Base-by-base conservation (phyloP, 495 filamentous ascomycete species). In the Aspergillus mulundensis region DNA sequence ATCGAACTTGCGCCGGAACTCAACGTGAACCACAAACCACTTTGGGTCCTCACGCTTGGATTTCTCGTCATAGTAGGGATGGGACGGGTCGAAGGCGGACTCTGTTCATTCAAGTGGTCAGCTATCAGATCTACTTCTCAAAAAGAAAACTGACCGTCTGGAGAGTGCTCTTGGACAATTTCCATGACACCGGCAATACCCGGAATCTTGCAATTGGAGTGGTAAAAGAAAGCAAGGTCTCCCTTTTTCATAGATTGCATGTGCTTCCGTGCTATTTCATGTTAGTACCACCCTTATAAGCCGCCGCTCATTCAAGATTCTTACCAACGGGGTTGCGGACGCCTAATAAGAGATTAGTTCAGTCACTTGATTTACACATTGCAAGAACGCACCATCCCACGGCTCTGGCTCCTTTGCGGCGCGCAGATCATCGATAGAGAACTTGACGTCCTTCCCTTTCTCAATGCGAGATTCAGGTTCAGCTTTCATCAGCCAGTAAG, bases 151-250 rank as follows among this genome's bases (percentile, higher is more conserved):
- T 36, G 30, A 90, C 89, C 75, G 64, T 98, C 94, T 7, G 84
- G 75, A 1, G 86, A 84, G 61, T 90, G 85, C 70, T 95, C 90
- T 57, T 82, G 71, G 3, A 95, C 90, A 65, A 98, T 87, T 69
- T 95, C 88, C 89, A 97, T 95, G 7, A 87, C 82, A n/a, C 94
- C 94, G 5, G 86, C 91, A 48, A 98, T 88, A 3, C 90, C 93
- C 0, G 94, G 92, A 28, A 84, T 80, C 70, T 94, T 95, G 74
- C 88, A 91, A 65, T 91, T 95, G n/a, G 88, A 93, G 73, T 96
- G 93, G 67, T 98, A 98, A 76, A 98, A 97, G 74, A 98, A 96
- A 34, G 91, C 92, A 41, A 88, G 75, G 59, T 98, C 94, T 39
- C 94, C 93, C 60, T 85, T 82, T 68, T 88, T 90, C 94, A 97